phyloP scores from a whole-genome alignment of 2,329 filamentous ascomycete species.

The Dryadomyces sulphureus region DNA sequence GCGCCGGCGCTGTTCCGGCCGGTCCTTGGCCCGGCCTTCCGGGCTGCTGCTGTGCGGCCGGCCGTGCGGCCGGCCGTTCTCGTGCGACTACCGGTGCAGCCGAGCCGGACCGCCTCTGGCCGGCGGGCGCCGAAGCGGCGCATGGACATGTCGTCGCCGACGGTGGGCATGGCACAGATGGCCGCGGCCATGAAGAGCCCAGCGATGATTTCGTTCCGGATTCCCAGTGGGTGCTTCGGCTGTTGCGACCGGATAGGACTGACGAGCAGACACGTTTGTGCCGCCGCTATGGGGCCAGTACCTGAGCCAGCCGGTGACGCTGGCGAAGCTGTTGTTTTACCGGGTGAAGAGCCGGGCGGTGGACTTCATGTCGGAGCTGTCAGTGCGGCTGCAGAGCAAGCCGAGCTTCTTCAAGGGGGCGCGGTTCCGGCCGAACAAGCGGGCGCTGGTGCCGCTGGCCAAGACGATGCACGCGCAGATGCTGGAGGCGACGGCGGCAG shows the following conservation, averaged over 20 bases:
- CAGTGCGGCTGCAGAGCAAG: constrained; percentile 30
- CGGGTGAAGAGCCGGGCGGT: constrained; percentile 20
- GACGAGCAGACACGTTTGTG: constrained; percentile 30
- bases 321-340: constrained; percentile 23
- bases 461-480: constrained; percentile 45
- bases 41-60: not conserved
- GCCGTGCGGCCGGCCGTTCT: not conserved
- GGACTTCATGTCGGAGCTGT: constrained; percentile 23
- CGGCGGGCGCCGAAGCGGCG: not conserved
- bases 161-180: constrained; percentile 4
- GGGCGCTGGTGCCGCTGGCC: constrained; percentile 34
- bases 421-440: constrained; percentile 26
- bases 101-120: not conserved
- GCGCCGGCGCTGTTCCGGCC: too few relatives aligned
- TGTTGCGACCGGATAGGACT: too few relatives aligned
- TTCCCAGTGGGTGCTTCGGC: constrained; percentile 7
- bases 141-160: constrained; percentile 7
- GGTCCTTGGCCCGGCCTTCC: not conserved
- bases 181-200: not conserved
- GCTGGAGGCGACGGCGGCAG: constrained; percentile 44
- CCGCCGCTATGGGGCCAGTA: constrained; percentile 23
- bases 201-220: constrained; percentile 8
- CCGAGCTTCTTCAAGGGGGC: constrained; percentile 25
- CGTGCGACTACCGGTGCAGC: not conserved
- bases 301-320: constrained; percentile 14